A percentile compares a stretch with the other conserved stretches of the same genome.
Conservation (phyloP, 768 basidiomycete genomes). For the Amanita brunnescens region DNA sequence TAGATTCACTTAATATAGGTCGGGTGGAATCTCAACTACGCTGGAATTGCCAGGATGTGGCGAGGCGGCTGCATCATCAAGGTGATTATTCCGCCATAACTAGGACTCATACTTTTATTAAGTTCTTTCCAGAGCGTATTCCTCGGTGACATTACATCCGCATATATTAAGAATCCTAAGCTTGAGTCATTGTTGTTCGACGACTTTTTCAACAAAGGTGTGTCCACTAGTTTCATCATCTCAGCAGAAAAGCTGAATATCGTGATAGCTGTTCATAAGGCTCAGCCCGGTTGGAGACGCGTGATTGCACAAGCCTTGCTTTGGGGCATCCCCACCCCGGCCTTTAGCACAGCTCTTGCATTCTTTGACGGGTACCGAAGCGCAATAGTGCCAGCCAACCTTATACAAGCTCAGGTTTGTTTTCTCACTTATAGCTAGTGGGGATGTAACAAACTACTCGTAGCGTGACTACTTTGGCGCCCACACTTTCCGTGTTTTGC, state of each 20-base stretch:
- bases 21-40: conserved; percentile 91
- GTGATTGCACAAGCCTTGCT: conserved; percentile 93
- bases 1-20: conserved; percentile 33
- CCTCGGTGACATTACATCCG: conserved; percentile 85
- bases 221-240: conserved; percentile 1
- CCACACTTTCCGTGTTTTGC: conserved; percentile 92
- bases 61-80: conserved; percentile 99
- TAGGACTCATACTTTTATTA: background rate
- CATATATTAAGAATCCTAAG: conserved; percentile 76
- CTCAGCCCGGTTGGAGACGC: conserved; percentile 97
- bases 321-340: conserved; percentile 96
- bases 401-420: conserved; percentile 84
- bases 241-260: conserved; percentile 7
- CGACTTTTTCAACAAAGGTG: conserved; percentile 95
- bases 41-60: conserved; percentile 99
- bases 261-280: conserved; percentile 71
- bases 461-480: conserved; percentile 99
- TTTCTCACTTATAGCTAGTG: background rate
- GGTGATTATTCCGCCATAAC: conserved; percentile 26
- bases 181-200: conserved; percentile 93
- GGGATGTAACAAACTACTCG: conserved; percentile 1
- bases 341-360: conserved; percentile 95
- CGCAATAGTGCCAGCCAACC: conserved; percentile 87
- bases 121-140: conserved; percentile 61
- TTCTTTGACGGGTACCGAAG: conserved; percentile 99